Base-by-base conservation (phyloP, 139 green algal species). In the Micractinium sp. region DNA sequence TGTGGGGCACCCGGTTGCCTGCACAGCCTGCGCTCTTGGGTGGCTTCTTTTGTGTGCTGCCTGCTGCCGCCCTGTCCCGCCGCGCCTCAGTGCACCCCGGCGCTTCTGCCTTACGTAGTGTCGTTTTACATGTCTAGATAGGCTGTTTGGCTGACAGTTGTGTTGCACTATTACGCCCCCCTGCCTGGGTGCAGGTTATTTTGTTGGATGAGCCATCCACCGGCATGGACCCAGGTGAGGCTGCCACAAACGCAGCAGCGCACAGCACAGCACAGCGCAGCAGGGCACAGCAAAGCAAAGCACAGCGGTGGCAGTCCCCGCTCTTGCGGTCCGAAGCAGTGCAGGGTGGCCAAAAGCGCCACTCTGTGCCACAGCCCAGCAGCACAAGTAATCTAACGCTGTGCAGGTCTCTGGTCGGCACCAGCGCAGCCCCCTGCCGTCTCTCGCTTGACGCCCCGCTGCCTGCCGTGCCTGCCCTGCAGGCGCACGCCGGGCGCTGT, bases 161-260 rank as follows among this genome's bases (percentile, higher is more conserved):
- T 14, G 14, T 25, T 73, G 79, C 15, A 16, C 47, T 56, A 9
- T 5, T 56, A 9, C 9, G 47, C 47, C 7, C 47, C 47, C 47
- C 47, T 9, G 47, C 9, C 47, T 56, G 47, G 47, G 47, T 80
- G 63, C 88, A 78, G 33, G 94, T 97, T 38, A 90, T 95, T 33
- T 91, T 97, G 41, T 88, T 97, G 88, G 96, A 98, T 85, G 96
- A 98, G 90, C 96, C 96, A 0, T 95, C 92, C 73, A 98, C 93
- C 1, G 93, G 93, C 47, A 91, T 94, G 92, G 93, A 95, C 77
- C 92, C 92, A 25, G 87, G 87, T 90, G 47, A 23, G 86, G 47
- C 47, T 56, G 47, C 47, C 47, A 56, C 47, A 5, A 9, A 9
- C 47, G 9, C 47, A 56, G 47, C 47, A 56, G 7, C 47, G 47